Percentiles rank a stretch among this genome's conserved stretches.
Conservation (phyloP, 2,329 filamentous ascomycete genomes). For the Lithohypha guttulata region DNA sequence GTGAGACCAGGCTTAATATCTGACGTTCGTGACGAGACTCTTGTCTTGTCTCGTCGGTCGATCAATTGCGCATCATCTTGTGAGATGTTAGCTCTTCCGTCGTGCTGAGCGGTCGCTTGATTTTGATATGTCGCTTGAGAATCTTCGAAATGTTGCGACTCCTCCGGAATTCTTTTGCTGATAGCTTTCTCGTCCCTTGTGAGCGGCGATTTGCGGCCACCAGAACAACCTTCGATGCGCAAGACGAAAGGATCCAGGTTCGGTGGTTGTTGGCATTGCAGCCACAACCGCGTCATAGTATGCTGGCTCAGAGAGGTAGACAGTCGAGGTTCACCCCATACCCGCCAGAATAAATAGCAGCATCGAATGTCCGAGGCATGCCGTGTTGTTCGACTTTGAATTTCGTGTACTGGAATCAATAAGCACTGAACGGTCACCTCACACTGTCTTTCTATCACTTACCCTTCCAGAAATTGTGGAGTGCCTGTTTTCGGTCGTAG, state of each 20-base stretch:
- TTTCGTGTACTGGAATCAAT: slow-evolving; percentile 33
- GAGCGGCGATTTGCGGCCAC: neutral
- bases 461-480: slow-evolving; percentile 41
- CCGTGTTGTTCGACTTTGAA: slow-evolving; percentile 34
- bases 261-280: slow-evolving; percentile 18
- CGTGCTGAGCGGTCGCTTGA: neutral
- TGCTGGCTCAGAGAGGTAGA: slow-evolving; percentile 29
- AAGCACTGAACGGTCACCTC: slow-evolving; percentile 13
- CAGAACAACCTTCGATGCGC: slow-evolving; percentile 3
- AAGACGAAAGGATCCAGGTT: slow-evolving; percentile 28
- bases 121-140: neutral
- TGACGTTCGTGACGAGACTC: neutral
- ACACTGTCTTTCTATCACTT: slow-evolving; percentile 16
- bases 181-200: neutral
- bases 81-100: too few relatives aligned
- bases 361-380: slow-evolving; percentile 33
- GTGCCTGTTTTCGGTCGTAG: slow-evolving; percentile 28
- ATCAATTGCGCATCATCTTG: too few relatives aligned
- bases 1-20: neutral
- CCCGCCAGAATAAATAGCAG: slow-evolving; percentile 45
- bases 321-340: slow-evolving; percentile 36
- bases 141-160: too few relatives aligned
- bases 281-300: slow-evolving; percentile 34
- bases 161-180: too few relatives aligned
- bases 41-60: too few relatives aligned